These are phyloP conservation scores for Sclerotinia borealis DNA, from an alignment of 2,329 filamentous ascomycete genomes.

Conservation along the genomic window DNA sequence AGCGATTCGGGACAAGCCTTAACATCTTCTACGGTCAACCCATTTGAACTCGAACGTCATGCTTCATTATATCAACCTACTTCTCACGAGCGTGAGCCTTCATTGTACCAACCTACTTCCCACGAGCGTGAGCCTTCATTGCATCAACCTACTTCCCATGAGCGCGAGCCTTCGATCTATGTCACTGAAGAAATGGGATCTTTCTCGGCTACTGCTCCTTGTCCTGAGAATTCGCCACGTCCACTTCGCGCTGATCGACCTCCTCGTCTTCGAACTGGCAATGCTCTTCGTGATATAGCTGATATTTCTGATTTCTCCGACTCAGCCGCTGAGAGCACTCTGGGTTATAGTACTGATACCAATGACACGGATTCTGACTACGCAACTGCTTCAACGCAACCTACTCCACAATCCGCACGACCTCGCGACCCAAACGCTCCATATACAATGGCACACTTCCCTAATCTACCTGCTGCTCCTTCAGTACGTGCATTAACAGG, in stretches of 20 bases:
- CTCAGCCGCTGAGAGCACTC: slow-evolving; percentile 24
- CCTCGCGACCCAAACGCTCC: neutral
- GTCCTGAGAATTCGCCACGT: slow-evolving; percentile 1
- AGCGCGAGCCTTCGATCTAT: slow-evolving; percentile 39
- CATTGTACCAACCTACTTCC: slow-evolving; percentile 41
- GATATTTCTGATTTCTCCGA: slow-evolving; percentile 31
- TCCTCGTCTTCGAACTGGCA: slow-evolving; percentile 18
- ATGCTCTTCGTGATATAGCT: slow-evolving; percentile 20
- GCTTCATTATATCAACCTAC: slow-evolving; percentile 46
- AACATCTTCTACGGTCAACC: slow-evolving; percentile 48
- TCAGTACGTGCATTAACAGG: slow-evolving; percentile 25
- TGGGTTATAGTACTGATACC: slow-evolving; percentile 10
- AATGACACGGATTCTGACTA: slow-evolving; percentile 23
- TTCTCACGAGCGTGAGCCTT: slow-evolving; percentile 43
- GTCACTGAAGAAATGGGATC: slow-evolving; percentile 45
- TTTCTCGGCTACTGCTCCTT: slow-evolving; percentile 40
- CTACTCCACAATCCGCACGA: slow-evolving; percentile 13
- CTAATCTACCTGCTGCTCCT: slow-evolving; percentile 23
- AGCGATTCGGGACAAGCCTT: slow-evolving; percentile 49
- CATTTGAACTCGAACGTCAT: slow-evolving; percentile 59
- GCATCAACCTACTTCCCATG: slow-evolving; percentile 37
- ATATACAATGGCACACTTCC: slow-evolving; percentile 22
- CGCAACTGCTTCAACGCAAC: slow-evolving; percentile 13
- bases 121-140: slow-evolving; percentile 55
- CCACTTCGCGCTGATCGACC: slow-evolving; percentile 23